Conservation (phyloP, 495 filamentous ascomycete genomes). For the Cetradonia linearis region DNA sequence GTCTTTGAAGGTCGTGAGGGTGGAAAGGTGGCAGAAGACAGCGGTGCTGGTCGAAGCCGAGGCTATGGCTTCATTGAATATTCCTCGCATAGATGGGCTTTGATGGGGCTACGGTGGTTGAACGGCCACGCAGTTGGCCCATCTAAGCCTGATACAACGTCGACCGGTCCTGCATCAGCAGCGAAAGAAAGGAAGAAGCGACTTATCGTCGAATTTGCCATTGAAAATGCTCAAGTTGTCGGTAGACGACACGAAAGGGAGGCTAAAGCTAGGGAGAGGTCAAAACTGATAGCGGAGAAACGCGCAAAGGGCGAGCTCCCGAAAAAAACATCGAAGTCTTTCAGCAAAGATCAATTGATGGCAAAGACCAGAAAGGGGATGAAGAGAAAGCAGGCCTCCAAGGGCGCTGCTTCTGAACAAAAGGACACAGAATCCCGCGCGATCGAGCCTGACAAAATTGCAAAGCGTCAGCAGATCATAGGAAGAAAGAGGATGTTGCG, state of each 20-base stretch:
- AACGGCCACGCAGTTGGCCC: constrained; percentile 66
- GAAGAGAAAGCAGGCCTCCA: constrained; percentile 15
- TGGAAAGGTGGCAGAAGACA: constrained; percentile 62
- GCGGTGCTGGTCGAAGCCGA: constrained; percentile 66
- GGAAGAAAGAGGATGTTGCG: constrained; percentile 55
- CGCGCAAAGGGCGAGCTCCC: constrained; percentile 20
- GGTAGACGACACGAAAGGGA: constrained; percentile 63
- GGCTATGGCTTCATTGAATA: constrained; percentile 99
- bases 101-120: constrained; percentile 91
- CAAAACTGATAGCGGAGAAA: constrained; percentile 26
- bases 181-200: constrained; percentile 56
- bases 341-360: constrained; percentile 20
- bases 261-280: constrained; percentile 44
- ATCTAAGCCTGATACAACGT: constrained; percentile 20
- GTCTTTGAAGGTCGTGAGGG: constrained; percentile 81
- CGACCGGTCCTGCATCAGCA: constrained; percentile 22
- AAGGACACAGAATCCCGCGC: not conserved
- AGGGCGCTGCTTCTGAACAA: not conserved
- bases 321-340: constrained; percentile 18
- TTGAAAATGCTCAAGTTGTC: constrained; percentile 95
- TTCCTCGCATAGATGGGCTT: constrained; percentile 79
- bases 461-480: constrained; percentile 56
- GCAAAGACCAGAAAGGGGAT: constrained; percentile 26
- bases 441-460: constrained; percentile 43
- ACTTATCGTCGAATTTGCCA: constrained; percentile 92